phyloP scores from a whole-genome alignment of 345 rosid species.

The Salix viminalis region DNA sequence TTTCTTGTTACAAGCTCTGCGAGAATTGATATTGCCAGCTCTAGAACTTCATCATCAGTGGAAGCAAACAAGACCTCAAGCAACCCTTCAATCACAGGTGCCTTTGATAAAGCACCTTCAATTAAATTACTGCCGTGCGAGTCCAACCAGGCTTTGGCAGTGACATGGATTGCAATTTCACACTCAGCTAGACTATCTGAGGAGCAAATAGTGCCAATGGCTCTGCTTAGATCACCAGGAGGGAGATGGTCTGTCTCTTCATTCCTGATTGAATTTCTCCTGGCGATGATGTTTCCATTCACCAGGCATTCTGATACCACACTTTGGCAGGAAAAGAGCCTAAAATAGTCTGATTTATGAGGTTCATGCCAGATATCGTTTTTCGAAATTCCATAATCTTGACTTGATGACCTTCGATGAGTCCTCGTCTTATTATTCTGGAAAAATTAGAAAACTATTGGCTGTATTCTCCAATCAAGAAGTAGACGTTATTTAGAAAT shows the following conservation, averaged over 20 bases:
- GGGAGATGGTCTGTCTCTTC: conserved; percentile 10
- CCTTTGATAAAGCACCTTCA: conserved; percentile 36
- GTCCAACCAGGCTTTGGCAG: conserved; percentile 46
- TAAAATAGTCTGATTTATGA: conserved; percentile 23
- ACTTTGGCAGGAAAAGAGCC: conserved; percentile 40
- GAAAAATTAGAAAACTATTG: conserved; percentile 7
- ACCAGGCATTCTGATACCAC: conserved; percentile 34
- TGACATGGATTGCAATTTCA: conserved; percentile 40
- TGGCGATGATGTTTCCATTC: conserved; percentile 14
- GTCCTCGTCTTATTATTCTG: conserved; percentile 30
- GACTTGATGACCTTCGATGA: conserved; percentile 22
- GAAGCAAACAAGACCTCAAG: conserved; percentile 53
- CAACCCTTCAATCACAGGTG: conserved; percentile 44
- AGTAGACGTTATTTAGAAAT: neutral
- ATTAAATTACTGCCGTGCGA: conserved; percentile 31
- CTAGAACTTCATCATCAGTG: conserved; percentile 49
- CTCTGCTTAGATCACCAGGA: conserved; percentile 34
- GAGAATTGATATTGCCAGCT: conserved; percentile 44
- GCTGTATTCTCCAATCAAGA: conserved; percentile 6
- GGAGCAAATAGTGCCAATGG: conserved; percentile 34
- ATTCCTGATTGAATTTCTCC: conserved; percentile 14
- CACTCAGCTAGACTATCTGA: conserved; percentile 43
- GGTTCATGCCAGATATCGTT: conserved; percentile 24
- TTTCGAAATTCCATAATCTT: conserved; percentile 10
- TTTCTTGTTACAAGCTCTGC: conserved; percentile 40